Percentiles rank a stretch among this genome's conserved stretches.
Evolutionary conservation across 75 land plant species (phyloP).

Genomic region (Sequoia sempervirens): DNA sequence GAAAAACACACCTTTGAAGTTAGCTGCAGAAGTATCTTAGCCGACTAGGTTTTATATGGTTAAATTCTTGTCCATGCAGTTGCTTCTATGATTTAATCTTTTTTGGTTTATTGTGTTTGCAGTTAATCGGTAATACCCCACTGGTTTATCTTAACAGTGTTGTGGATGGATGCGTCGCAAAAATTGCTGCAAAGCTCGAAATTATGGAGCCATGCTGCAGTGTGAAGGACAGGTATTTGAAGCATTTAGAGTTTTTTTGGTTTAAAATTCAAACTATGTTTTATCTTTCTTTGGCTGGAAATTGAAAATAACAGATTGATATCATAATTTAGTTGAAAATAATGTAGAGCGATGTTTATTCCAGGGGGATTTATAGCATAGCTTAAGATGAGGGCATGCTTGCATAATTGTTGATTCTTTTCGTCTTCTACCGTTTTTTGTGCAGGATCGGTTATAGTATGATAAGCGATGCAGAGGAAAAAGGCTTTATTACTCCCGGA

Average conservation of each 20-base stretch:
- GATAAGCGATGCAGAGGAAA: constrained; percentile 88
- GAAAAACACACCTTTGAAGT: neutral
- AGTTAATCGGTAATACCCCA: constrained; percentile 79
- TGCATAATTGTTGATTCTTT: neutral
- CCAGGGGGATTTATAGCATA: neutral
- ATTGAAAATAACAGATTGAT: neutral
- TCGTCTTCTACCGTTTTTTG: neutral
- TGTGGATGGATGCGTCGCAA: constrained; percentile 74
- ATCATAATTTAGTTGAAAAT: neutral
- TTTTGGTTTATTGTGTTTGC: neutral
- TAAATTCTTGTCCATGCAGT: neutral
- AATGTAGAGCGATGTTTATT: neutral
- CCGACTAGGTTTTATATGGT: neutral
- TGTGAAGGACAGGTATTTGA: constrained; percentile 76
- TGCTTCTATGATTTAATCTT: neutral
- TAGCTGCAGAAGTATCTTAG: neutral
- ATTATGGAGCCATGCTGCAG: constrained; percentile 96
- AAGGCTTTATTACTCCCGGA: constrained; percentile 85
- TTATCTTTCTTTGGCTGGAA: neutral
- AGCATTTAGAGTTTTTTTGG: neutral
- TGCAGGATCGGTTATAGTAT: constrained; percentile 92
- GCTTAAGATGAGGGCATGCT: neutral
- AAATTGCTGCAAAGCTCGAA: constrained; percentile 83
- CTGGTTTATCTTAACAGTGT: constrained; percentile 83
- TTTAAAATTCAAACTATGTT: neutral